Base-by-base conservation (phyloP, 805 yeast species). In the Ogataea glucozyma region DNA sequence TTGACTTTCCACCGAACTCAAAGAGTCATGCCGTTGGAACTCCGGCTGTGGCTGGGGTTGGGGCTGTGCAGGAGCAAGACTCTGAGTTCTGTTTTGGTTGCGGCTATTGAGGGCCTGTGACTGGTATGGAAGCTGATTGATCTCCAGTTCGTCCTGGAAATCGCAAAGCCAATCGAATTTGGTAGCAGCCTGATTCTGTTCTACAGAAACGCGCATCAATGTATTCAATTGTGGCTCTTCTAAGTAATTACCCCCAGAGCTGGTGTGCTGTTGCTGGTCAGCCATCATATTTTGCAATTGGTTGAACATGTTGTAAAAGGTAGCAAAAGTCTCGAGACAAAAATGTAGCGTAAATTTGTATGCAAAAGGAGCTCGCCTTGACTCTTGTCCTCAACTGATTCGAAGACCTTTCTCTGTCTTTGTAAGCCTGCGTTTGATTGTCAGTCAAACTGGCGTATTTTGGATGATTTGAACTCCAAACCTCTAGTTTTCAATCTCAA, bases 261-360 rank as follows among this genome's bases (percentile, higher is more conserved):
- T 13, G 16, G 11, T 26, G 14, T 34, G 31, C 11, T 34, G 38
- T 16, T 34, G 38, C 4, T 34, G 23, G 10, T 22, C 38, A 21
- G 16, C 23, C 26, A 24, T 6, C 10, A 12, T 24, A 23, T 24
- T 17, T 34, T 34, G 30, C 3, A 16, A 31, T 9, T 39, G 42
- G 38, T 78, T 75, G 24, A 53, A 51, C 29, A 49, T 53, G 51
- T 44, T 41, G 56, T 17, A 11, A 11, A 29, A 12, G 19, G 16
- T 12, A 6, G 4, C 12, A 24, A 10, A 12, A 24, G 27, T 14
- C 27, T 24, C 12, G 10, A 24, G 10, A 12, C 10, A 24, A 10
- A n/a, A n/a, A n/a, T n/a, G n/a, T n/a, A n/a, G n/a, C n/a, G n/a
- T n/a, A n/a, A n/a, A n/a, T n/a, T n/a, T n/a, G n/a, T n/a, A n/a